phyloP scores from a whole-genome alignment of 306 rosid species.

The Glycine soja region DNA sequence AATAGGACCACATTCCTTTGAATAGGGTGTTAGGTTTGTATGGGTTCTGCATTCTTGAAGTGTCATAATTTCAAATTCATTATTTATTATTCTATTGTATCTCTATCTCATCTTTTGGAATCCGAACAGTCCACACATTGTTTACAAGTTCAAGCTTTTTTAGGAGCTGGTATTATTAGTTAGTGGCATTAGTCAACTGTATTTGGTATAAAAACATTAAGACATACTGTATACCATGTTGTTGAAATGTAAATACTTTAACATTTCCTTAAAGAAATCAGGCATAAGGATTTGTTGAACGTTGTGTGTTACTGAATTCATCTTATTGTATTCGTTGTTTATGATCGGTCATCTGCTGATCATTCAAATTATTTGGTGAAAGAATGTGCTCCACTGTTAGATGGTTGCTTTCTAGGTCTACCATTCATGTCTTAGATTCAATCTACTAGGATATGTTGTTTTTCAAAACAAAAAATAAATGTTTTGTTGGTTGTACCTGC shows the following conservation, averaged over 20 bases:
- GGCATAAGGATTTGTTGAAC: constrained; percentile 22
- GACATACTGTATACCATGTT: background rate
- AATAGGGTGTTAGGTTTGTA: too few relatives aligned
- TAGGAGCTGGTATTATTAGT: background rate
- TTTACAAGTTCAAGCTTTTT: constrained; percentile 10
- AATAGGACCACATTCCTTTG: too few relatives aligned
- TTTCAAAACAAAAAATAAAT: background rate
- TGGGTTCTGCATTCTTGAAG: too few relatives aligned
- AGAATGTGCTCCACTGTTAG: background rate
- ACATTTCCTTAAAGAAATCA: constrained; percentile 18
- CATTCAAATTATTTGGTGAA: background rate
- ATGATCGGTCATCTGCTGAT: background rate
- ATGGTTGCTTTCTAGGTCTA: constrained; percentile 18
- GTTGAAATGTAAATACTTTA: background rate
- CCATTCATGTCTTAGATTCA: background rate
- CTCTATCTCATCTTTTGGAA: too few relatives aligned
- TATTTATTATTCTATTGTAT: too few relatives aligned
- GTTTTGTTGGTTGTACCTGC: background rate
- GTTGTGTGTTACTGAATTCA: background rate
- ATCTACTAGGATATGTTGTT: background rate
- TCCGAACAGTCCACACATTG: background rate
- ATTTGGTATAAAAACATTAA: background rate
- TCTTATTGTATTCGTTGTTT: background rate
- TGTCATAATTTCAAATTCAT: too few relatives aligned
- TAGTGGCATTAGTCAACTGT: constrained; percentile 20